Percentiles rank a stretch among this genome's conserved stretches.
Evolutionary conservation across 2,329 filamentous ascomycete species (phyloP).

Genomic region (Neodidymelliopsis sp.): DNA sequence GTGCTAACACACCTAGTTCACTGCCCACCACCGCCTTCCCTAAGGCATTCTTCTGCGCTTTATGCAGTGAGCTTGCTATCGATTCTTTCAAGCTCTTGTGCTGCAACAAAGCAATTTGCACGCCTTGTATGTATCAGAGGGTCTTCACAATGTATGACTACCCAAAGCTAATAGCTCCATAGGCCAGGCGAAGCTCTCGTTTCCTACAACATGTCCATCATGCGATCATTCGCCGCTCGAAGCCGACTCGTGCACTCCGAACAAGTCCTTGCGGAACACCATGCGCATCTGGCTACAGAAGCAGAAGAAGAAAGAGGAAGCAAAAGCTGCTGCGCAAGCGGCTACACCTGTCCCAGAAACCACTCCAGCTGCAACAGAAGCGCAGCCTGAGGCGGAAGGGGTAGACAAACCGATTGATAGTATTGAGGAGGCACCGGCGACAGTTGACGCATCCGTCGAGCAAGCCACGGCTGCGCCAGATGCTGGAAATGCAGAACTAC

Average conservation of each 20-base stretch:
- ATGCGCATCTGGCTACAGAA: conserved; percentile 92
- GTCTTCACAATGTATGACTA: not conserved
- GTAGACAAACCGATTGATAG: conserved; percentile 41
- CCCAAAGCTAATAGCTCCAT: conserved; percentile 1
- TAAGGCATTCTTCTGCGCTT: conserved; percentile 94
- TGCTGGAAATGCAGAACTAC: conserved; percentile 21
- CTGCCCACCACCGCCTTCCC: conserved; percentile 85
- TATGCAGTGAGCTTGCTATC: conserved; percentile 88
- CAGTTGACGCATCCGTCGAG: conserved; percentile 20
- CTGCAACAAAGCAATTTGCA: conserved; percentile 94
- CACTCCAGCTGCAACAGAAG: conserved; percentile 30
- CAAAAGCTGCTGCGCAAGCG: conserved; percentile 41
- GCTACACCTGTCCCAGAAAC: conserved; percentile 36
- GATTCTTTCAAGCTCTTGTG: conserved; percentile 93
- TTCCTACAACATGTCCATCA: conserved; percentile 85
- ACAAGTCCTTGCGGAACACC: conserved; percentile 91
- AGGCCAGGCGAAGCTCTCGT: conserved; percentile 56
- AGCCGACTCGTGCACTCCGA: conserved; percentile 82
- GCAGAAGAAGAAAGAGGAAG: conserved; percentile 70
- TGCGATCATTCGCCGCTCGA: conserved; percentile 92
- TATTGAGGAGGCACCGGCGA: conserved; percentile 32
- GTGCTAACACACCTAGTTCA: conserved; percentile 62
- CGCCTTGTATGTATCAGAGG: conserved; percentile 71
- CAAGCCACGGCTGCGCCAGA: conserved; percentile 19
- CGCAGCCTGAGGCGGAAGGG: conserved; percentile 26